A percentile compares a stretch with the other conserved stretches of the same genome.
Evolutionary conservation across 768 basidiomycete species (phyloP).

Genomic region (Pholiota molesta): DNA sequence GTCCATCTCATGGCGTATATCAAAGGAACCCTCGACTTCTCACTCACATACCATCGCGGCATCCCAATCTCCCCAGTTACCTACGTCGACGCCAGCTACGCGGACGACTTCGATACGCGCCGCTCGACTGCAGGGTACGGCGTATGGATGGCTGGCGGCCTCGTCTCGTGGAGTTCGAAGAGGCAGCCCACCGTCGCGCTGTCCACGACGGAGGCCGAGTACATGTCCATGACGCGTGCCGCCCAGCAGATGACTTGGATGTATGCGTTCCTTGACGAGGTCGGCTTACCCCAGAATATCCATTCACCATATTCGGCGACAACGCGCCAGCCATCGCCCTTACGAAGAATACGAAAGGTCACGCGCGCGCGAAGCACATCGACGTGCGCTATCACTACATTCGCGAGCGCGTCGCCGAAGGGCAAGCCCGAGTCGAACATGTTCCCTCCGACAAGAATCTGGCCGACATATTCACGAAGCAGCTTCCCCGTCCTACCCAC

Average conservation of each 20-base stretch:
- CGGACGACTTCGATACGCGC: constrained; percentile 16
- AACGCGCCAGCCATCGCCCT: no score
- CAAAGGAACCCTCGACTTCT: constrained; percentile 19
- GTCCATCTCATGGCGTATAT: constrained; percentile 24
- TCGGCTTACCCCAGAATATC: not conserved
- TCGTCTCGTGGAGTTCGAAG: constrained; percentile 5
- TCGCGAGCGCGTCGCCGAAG: no score
- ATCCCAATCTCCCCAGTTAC: constrained; percentile 2
- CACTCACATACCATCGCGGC: constrained; percentile 15
- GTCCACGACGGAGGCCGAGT: not conserved
- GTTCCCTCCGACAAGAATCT: no score
- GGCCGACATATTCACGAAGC: no score
- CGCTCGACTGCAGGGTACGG: constrained; percentile 22
- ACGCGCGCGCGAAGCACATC: no score
- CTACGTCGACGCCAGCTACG: constrained; percentile 20
- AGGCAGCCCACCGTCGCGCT: not conserved
- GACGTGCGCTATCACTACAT: no score
- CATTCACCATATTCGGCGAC: no score
- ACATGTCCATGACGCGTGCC: not conserved
- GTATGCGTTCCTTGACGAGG: not conserved
- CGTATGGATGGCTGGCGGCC: constrained; percentile 24
- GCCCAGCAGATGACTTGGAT: not conserved
- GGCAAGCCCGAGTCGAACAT: no score
- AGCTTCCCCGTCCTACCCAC: no score
- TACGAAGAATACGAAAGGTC: no score